Evolutionary conservation across 164 flowering plant species (phyloP).

Genomic region (Aristolochia californica): DNA sequence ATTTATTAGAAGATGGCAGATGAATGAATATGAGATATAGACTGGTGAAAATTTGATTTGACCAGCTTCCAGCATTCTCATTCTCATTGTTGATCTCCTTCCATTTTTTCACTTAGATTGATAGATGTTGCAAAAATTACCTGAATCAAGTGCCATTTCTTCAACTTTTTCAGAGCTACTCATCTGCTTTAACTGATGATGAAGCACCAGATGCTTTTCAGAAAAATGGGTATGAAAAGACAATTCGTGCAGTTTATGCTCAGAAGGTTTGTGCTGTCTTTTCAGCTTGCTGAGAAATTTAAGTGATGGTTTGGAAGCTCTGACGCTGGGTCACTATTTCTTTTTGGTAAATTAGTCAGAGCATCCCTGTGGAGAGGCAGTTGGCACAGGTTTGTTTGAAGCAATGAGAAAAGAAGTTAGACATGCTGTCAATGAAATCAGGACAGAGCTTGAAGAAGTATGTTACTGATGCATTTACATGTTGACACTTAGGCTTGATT

Average conservation of each 20-base stretch:
- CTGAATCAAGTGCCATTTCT: too few relatives aligned
- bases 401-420: slow-evolving; percentile 75
- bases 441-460: slow-evolving; percentile 57
- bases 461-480: background rate
- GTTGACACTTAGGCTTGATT: background rate
- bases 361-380: slow-evolving; percentile 50
- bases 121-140: too few relatives aligned
- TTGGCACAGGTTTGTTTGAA: slow-evolving; percentile 38
- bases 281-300: background rate
- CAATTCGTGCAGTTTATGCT: slow-evolving; percentile 54
- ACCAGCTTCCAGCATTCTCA: too few relatives aligned
- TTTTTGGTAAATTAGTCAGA: slow-evolving; percentile 26
- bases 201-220: slow-evolving; percentile 41
- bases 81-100: too few relatives aligned
- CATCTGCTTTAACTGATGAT: slow-evolving; percentile 89
- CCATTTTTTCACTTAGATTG: too few relatives aligned
- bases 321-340: too few relatives aligned
- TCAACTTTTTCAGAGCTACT: slow-evolving; percentile 53
- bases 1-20: too few relatives aligned
- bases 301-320: too few relatives aligned
- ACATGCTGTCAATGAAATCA: slow-evolving; percentile 71
- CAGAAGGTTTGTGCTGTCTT: slow-evolving; percentile 34
- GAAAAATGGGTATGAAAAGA: slow-evolving; percentile 46
- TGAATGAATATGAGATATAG: too few relatives aligned
- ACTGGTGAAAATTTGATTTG: too few relatives aligned